Conservation (phyloP, 805 yeast species). For the Myxozyma neotropica region DNA sequence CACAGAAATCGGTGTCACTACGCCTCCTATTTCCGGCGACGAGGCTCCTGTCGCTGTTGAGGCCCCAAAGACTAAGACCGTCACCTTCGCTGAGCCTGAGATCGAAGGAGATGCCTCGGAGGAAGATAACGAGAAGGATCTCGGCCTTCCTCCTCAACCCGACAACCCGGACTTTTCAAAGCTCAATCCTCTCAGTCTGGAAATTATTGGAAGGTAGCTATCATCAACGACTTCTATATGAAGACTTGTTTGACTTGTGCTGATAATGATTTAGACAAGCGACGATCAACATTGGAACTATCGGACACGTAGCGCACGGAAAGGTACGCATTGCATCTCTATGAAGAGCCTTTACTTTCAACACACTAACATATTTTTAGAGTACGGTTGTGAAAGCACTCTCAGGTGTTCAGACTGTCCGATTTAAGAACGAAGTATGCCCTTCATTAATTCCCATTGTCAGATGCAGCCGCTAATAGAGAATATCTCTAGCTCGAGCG, state of each 20-base stretch:
- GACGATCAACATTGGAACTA: constrained; percentile 96
- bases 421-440: constrained; percentile 86
- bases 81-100: constrained; percentile 71
- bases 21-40: constrained; percentile 31
- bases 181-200: constrained; percentile 88
- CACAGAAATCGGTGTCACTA: constrained; percentile 29
- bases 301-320: constrained; percentile 96
- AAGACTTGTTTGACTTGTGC: not conserved
- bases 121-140: constrained; percentile 92
- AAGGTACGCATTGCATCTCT: constrained; percentile 44
- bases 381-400: constrained; percentile 93
- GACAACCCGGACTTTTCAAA: constrained; percentile 77
- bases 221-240: too few relatives aligned
- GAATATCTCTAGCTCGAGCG: constrained; percentile 64
- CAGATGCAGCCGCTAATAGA: not conserved
- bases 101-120: constrained; percentile 65
- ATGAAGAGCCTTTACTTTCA: too few relatives aligned
- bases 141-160: constrained; percentile 95
- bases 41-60: constrained; percentile 17
- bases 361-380: constrained; percentile 20
- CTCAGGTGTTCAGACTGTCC: constrained; percentile 97
- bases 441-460: too few relatives aligned
- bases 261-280: constrained; percentile 72
- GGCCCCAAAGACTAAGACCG: constrained; percentile 60
- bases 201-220: constrained; percentile 67